Evolutionary conservation across 208 protist species (phyloP).

Genomic region (Angomonas desouzai): DNA sequence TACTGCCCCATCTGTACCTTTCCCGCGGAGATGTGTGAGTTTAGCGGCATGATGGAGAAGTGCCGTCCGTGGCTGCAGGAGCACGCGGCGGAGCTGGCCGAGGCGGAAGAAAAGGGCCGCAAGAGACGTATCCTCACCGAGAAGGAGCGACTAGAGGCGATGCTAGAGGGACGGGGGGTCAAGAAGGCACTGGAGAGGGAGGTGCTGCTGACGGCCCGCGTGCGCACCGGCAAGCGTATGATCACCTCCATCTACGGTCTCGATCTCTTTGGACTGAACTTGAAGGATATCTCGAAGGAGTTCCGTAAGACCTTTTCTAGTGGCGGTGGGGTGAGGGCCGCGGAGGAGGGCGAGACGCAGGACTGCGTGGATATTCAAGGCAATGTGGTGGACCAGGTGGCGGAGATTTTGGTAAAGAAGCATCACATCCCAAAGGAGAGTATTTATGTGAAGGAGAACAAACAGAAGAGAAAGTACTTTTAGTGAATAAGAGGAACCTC

Average conservation of each 20-base stretch:
- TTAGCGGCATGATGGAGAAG: slow-evolving; percentile 88
- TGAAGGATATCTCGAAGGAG: slow-evolving; percentile 78
- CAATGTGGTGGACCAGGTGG: slow-evolving; percentile 57
- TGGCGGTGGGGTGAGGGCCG: slow-evolving; percentile 65
- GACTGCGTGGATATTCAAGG: slow-evolving; percentile 82
- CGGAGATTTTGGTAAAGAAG: slow-evolving; percentile 66
- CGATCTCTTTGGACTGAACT: slow-evolving; percentile 82
- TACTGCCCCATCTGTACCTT: slow-evolving; percentile 92
- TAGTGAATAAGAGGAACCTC: slow-evolving; percentile 12
- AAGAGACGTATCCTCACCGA: slow-evolving; percentile 78
- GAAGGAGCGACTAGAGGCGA: slow-evolving; percentile 70
- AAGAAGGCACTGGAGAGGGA: slow-evolving; percentile 79
- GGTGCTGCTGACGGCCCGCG: slow-evolving; percentile 60
- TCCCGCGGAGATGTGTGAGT: slow-evolving; percentile 90
- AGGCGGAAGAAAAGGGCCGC: slow-evolving; percentile 75
- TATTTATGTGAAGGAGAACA: slow-evolving; percentile 71
- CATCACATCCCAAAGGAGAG: slow-evolving; percentile 72
- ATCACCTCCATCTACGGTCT: slow-evolving; percentile 77
- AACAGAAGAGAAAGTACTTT: slow-evolving; percentile 64
- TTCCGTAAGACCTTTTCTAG: slow-evolving; percentile 85
- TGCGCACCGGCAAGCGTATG: slow-evolving; percentile 55
- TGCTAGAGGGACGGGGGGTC: slow-evolving; percentile 66
- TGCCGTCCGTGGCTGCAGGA: slow-evolving; percentile 87
- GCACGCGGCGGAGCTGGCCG: slow-evolving; percentile 78
- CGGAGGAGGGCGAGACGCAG: slow-evolving; percentile 61